phyloP scores from a whole-genome alignment of 495 filamentous ascomycete genomes.

The Hypomontagnella monticulosa region DNA sequence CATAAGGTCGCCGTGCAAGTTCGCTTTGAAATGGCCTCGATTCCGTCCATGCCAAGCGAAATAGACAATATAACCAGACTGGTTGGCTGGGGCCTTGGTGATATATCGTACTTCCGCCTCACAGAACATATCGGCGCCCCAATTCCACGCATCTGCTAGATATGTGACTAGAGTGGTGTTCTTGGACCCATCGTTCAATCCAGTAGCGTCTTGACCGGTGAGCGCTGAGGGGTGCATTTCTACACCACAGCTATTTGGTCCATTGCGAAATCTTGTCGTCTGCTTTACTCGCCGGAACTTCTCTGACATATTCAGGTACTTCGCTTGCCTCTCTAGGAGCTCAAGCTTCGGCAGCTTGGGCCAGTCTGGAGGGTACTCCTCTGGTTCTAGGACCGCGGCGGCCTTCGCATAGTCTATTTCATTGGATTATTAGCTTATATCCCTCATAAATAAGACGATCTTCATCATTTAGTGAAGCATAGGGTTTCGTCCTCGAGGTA shows the following conservation, averaged over 20 bases:
- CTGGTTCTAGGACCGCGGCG: conserved; percentile 66
- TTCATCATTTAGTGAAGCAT: background rate
- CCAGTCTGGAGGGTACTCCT: conserved; percentile 64
- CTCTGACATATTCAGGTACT: conserved; percentile 56
- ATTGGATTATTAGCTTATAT: conserved; percentile 8
- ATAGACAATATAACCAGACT: conserved; percentile 68
- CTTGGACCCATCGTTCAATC: conserved; percentile 75
- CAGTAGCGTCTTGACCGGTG: conserved; percentile 70
- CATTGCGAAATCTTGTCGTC: conserved; percentile 69
- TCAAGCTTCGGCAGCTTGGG: conserved; percentile 65
- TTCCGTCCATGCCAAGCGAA: conserved; percentile 73
- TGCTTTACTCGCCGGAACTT: conserved; percentile 67
- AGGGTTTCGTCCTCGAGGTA: background rate
- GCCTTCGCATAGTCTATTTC: conserved; percentile 65
- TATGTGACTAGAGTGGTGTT: conserved; percentile 72
- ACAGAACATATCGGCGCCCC: conserved; percentile 79
- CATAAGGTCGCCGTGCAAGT: conserved; percentile 70
- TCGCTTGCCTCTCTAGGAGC: conserved; percentile 66
- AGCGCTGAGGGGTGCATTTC: conserved; percentile 67
- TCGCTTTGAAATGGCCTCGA: conserved; percentile 64
- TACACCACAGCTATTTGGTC: conserved; percentile 69
- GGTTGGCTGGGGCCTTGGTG: conserved; percentile 56
- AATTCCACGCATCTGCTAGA: conserved; percentile 77
- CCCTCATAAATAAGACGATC: background rate
- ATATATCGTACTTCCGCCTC: conserved; percentile 75